Base-by-base conservation (phyloP, 495 filamentous ascomycete genomes). In the Astrocystis sublimbata region DNA sequence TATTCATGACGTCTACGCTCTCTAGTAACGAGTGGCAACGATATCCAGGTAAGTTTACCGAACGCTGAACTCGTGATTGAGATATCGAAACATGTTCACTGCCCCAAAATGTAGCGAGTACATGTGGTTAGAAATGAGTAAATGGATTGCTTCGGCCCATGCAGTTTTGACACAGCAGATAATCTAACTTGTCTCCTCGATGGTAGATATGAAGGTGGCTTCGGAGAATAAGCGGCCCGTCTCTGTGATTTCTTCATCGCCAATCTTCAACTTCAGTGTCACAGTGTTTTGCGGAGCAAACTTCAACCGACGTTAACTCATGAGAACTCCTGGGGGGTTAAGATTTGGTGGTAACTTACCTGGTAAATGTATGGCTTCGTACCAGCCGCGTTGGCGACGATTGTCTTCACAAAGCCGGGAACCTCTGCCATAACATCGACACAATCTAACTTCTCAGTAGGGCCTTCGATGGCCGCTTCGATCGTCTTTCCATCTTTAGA, bases 301-400 rank as follows among this genome's bases (percentile, higher is more conserved):
- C 89, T 93, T 51, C 17, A 10, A 15, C 12, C 6, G 33, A 53
- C 3, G 42, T 70, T 62, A 70, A 51, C 17, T 41, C 47, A 10
- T 2, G 36, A 23, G 38, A 8, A 28, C 6, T 45, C 12, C 50
- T 30, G 1, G 41, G 19, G 41, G n/a, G 33, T 17, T 38, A 26
- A n/a, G 10, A 7, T 40, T 7, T 38, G 38, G 55, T 1, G 24
- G 38, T 10, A 13, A 70, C 80, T 42, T 69, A 93, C 92, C 85
- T 96, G 93, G 79, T 96, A 98, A 70, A 98, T 97, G 72, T 96
- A 98, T 8, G 94, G 96, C 78, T 90, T 92, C 21, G 94, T 93
- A 62, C 94, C 94, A 2, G 87, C 91, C 42, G 93, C 91, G 43
- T 83, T 86, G 40, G 89, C 90, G 10, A 96, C 92, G 73, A 98